phyloP scores from a whole-genome alignment of 768 basidiomycete genomes.

The Collybiopsis luxurians region DNA sequence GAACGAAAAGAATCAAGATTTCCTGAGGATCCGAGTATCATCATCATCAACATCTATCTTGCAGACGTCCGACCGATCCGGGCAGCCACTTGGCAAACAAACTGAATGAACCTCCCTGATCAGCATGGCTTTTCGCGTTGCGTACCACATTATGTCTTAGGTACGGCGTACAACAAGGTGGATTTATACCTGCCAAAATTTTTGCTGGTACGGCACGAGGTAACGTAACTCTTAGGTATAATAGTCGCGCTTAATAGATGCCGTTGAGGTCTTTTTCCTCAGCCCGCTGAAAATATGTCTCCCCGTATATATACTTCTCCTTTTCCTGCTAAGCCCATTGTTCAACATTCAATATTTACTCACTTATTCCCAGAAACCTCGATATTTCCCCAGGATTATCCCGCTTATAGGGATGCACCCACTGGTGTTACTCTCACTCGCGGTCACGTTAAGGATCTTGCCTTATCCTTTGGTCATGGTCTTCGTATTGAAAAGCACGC shows the following conservation, averaged over 20 bases:
- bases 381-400: conserved; percentile 26
- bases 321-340: conserved; percentile 19
- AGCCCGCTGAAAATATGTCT: conserved; percentile 11
- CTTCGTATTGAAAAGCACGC: conserved; percentile 30
- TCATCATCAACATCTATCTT: too few relatives aligned
- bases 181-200: too few relatives aligned
- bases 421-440: conserved; percentile 48
- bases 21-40: too few relatives aligned
- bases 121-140: too few relatives aligned
- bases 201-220: too few relatives aligned
- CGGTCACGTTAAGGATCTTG: conserved; percentile 36
- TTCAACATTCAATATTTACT: conserved; percentile 28
- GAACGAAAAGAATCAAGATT: too few relatives aligned
- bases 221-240: too few relatives aligned
- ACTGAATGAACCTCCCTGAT: too few relatives aligned
- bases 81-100: too few relatives aligned
- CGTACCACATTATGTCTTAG: too few relatives aligned
- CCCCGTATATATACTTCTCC: conserved; percentile 26
- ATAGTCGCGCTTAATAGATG: background rate
- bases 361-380: conserved; percentile 19
- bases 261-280: background rate
- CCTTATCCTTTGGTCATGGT: conserved; percentile 45
- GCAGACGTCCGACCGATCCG: too few relatives aligned
- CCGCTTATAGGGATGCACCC: conserved; percentile 54
- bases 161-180: too few relatives aligned